Conservation (phyloP, 2,329 filamentous ascomycete species). For the Bipolaris gigantea region DNA sequence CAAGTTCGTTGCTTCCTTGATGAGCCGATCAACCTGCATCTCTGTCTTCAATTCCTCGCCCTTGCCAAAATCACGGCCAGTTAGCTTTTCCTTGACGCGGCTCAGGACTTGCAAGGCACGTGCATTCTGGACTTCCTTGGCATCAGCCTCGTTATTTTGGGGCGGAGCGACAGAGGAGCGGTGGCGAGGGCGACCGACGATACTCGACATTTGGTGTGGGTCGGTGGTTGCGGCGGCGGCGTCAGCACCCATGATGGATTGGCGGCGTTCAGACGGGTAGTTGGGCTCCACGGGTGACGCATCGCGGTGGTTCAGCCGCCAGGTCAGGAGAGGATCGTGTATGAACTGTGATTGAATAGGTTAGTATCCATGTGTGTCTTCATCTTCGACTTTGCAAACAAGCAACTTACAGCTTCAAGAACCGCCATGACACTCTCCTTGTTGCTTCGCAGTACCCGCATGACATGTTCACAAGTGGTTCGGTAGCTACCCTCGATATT, state of each 20-base stretch:
- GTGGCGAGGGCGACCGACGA: slow-evolving; percentile 39
- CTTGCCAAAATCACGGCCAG: slow-evolving; percentile 86
- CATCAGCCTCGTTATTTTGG: slow-evolving; percentile 47
- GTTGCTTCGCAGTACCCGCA: slow-evolving; percentile 93
- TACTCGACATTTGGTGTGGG: slow-evolving; percentile 30
- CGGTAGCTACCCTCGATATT: slow-evolving; percentile 99
- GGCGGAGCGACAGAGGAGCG: slow-evolving; percentile 37
- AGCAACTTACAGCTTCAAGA: slow-evolving; percentile 82
- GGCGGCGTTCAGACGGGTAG: slow-evolving; percentile 63
- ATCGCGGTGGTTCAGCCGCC: slow-evolving; percentile 74
- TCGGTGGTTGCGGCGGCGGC: slow-evolving; percentile 20
- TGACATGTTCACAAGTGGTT: slow-evolving; percentile 97
- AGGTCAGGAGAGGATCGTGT: slow-evolving; percentile 97
- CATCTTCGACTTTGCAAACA: not conserved
- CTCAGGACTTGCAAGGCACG: slow-evolving; percentile 88
- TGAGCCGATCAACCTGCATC: slow-evolving; percentile 89
- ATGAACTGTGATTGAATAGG: slow-evolving; percentile 70
- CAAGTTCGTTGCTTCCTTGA: slow-evolving; percentile 92
- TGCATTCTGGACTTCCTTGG: slow-evolving; percentile 84
- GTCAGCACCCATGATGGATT: slow-evolving; percentile 58
- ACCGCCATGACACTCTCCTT: slow-evolving; percentile 99
- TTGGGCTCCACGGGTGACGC: slow-evolving; percentile 59
- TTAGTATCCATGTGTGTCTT: slow-evolving; percentile 8
- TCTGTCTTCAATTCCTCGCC: slow-evolving; percentile 76
- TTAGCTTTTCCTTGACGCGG: slow-evolving; percentile 93